phyloP scores from a whole-genome alignment of 805 yeast species.

The Metschnikowia dekortorum region DNA sequence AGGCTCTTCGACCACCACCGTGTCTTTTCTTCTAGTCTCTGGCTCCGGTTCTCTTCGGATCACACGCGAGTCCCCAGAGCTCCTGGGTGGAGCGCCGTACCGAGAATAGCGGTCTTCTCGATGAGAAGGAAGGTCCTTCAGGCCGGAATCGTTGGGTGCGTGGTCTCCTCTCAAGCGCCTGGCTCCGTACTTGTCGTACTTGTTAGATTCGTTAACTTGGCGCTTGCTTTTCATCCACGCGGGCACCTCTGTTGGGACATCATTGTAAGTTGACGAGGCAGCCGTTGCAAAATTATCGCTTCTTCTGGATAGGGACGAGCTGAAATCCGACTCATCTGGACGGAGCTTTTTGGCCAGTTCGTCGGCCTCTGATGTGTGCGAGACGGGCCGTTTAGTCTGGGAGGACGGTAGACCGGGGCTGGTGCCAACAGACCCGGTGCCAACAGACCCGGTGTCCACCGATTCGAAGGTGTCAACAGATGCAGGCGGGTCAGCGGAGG shows the following conservation, averaged over 20 bases:
- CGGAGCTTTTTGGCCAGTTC: background rate
- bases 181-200: conserved; percentile 39
- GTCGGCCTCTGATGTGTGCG: background rate
- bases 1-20: background rate
- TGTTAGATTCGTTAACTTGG: conserved; percentile 20
- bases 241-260: conserved; percentile 23
- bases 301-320: conserved; percentile 14
- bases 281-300: conserved; percentile 1
- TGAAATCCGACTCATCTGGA: conserved; percentile 10
- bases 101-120: conserved; percentile 15
- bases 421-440: background rate
- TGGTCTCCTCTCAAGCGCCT: conserved; percentile 6
- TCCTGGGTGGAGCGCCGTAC: conserved; percentile 14
- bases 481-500: background rate
- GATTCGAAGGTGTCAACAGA: background rate
- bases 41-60: conserved; percentile 16
- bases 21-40: conserved; percentile 9
- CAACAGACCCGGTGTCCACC: background rate
- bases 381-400: background rate
- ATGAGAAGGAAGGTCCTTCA: background rate
- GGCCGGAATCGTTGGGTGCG: background rate
- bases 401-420: background rate
- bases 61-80: conserved; percentile 11
- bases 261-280: conserved; percentile 25
- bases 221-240: conserved; percentile 36